Evolutionary conservation across 345 rosid genomes (phyloP).

Genomic region (Adansonia digitata): DNA sequence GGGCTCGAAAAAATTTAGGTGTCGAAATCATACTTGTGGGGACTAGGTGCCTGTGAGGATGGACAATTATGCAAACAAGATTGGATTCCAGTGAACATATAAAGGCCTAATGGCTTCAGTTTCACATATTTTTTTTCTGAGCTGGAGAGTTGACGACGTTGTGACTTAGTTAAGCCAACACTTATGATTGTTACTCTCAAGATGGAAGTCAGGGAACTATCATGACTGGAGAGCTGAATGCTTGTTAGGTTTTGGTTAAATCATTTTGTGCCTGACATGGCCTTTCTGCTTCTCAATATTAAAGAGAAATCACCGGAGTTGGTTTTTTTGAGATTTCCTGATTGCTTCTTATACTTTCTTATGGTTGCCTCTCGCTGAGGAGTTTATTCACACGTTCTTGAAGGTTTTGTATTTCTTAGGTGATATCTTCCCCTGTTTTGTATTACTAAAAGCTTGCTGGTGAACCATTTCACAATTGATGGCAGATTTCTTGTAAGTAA

Average conservation of each 20-base stretch:
- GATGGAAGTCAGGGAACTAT: slow-evolving; percentile 13
- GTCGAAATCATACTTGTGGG: slow-evolving; percentile 14
- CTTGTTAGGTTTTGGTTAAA: neutral
- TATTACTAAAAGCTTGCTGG: slow-evolving; percentile 14
- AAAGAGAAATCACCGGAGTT: slow-evolving; percentile 11
- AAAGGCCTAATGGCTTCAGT: slow-evolving; percentile 11
- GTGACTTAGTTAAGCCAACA: slow-evolving; percentile 12
- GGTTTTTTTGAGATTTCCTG: slow-evolving; percentile 8
- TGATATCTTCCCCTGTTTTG: slow-evolving; percentile 15
- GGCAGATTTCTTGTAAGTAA: slow-evolving; percentile 10
- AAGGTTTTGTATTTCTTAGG: slow-evolving; percentile 18
- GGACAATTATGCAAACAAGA: slow-evolving; percentile 3
- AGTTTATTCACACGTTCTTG: slow-evolving; percentile 8
- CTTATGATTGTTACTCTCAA: slow-evolving; percentile 13
- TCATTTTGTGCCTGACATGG: slow-evolving; percentile 5
- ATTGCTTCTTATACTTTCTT: slow-evolving; percentile 12
- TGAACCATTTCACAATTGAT: slow-evolving; percentile 13
- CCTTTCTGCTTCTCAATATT: slow-evolving; percentile 11
- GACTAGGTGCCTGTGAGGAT: slow-evolving; percentile 10
- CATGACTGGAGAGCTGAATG: slow-evolving; percentile 4
- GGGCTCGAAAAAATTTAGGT: slow-evolving; percentile 9
- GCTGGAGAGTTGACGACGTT: slow-evolving; percentile 11
- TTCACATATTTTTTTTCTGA: slow-evolving; percentile 14
- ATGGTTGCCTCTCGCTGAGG: neutral
- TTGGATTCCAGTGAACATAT: slow-evolving; percentile 8